Evolutionary conservation across 2,329 filamentous ascomycete genomes (phyloP).

Genomic region (Chaetothyriales sp.): DNA sequence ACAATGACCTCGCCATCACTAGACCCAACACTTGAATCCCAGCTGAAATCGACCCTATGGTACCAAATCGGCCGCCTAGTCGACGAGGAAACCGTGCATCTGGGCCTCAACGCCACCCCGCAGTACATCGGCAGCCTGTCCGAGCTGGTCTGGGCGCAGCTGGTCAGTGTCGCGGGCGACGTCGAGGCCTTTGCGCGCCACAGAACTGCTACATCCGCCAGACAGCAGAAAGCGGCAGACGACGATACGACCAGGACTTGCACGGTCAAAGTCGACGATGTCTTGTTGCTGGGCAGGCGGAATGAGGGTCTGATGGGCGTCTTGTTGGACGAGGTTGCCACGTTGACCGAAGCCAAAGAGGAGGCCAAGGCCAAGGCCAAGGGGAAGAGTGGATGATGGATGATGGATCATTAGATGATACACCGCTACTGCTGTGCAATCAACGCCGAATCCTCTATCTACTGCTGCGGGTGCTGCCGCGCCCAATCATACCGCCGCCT

Average conservation of each 20-base stretch:
- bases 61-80: conserved; percentile 74
- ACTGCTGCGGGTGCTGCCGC: too few species aligned
- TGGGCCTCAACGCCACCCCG: conserved; percentile 73
- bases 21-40: background rate
- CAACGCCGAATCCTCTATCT: too few species aligned
- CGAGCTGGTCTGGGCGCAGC: conserved; percentile 76
- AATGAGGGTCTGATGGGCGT: conserved; percentile 75
- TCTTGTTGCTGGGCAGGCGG: conserved; percentile 70
- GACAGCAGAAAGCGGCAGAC: background rate
- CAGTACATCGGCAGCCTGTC: conserved; percentile 79
- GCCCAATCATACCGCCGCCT: too few species aligned
- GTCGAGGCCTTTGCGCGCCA: conserved; percentile 58
- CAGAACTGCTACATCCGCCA: conserved; percentile 41
- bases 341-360: conserved; percentile 4
- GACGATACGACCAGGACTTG: background rate
- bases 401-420: background rate
- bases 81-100: conserved; percentile 62
- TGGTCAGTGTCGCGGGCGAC: conserved; percentile 49
- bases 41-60: conserved; percentile 71
- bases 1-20: background rate
- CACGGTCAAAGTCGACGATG: conserved; percentile 67
- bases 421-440: background rate
- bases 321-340: conserved; percentile 30
- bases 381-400: background rate
- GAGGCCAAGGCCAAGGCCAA: background rate